Evolutionary conservation across 1,284 basidiomycete species (phyloP).

Genomic region (Austroboletus novae-zelandiae): DNA sequence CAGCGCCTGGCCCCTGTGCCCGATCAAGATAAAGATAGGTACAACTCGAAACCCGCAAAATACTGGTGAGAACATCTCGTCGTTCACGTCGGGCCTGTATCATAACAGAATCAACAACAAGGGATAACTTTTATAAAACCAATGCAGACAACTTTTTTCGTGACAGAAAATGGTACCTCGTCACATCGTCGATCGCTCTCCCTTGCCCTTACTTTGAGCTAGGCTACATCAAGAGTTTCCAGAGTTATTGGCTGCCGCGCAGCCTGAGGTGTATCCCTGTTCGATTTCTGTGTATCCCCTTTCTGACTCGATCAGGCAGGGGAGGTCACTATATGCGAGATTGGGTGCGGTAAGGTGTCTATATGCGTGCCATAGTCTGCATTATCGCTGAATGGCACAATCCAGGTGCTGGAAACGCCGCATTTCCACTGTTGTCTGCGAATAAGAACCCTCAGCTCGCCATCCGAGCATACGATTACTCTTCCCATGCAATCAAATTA

Average conservation of each 20-base stretch:
- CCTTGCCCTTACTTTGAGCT: constrained; percentile 8
- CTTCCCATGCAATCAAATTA: constrained; percentile 85
- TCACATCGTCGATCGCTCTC: background rate
- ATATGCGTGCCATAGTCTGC: background rate
- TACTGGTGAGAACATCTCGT: constrained; percentile 51
- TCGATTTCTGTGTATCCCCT: background rate
- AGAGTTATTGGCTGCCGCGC: constrained; percentile 71
- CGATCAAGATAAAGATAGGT: constrained; percentile 60
- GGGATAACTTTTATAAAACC: constrained; percentile 89
- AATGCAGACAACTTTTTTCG: constrained; percentile 89
- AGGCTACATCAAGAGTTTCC: constrained; percentile 93
- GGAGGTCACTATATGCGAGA: constrained; percentile 70
- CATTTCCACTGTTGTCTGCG: constrained; percentile 82
- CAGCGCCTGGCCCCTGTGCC: constrained; percentile 72
- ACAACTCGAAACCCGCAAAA: constrained; percentile 71
- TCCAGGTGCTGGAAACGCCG: constrained; percentile 88
- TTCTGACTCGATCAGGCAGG: constrained; percentile 58
- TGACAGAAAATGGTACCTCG: constrained; percentile 76
- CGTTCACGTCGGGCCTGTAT: background rate
- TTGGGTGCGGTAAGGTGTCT: constrained; percentile 72
- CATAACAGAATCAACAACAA: constrained; percentile 36
- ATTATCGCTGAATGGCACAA: constrained; percentile 6
- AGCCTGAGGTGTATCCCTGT: constrained; percentile 54
- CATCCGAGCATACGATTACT: constrained; percentile 89
- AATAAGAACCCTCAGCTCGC: constrained; percentile 81